Evolutionary conservation across 177 flowering plant genomes (phyloP).

Genomic region (Telopea speciosissima): DNA sequence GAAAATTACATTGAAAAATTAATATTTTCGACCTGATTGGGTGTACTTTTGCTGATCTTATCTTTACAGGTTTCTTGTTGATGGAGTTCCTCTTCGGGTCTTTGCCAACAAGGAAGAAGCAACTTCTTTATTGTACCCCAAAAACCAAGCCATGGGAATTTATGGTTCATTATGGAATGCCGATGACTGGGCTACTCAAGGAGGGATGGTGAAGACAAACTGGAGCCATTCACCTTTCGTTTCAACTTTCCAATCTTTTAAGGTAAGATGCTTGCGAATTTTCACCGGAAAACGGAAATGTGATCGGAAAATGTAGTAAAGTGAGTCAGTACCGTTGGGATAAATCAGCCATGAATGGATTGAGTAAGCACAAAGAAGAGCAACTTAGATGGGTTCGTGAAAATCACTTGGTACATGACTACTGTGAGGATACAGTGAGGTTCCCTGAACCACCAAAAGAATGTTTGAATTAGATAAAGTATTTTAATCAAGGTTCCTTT

Average conservation of each 20-base stretch:
- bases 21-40: too few relatives aligned
- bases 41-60: not conserved
- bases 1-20: too few relatives aligned
- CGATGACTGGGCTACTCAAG: slow-evolving; percentile 20
- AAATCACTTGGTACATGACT: slow-evolving; percentile 14
- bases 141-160: slow-evolving; percentile 31
- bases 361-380: slow-evolving; percentile 14
- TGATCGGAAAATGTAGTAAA: slow-evolving; percentile 9
- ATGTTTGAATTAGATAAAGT: too few relatives aligned
- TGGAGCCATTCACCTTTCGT: slow-evolving; percentile 39
- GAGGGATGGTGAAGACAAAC: slow-evolving; percentile 40
- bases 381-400: slow-evolving; percentile 20
- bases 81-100: slow-evolving; percentile 29
- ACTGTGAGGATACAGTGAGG: not conserved
- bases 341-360: slow-evolving; percentile 16
- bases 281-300: not conserved
- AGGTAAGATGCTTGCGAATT: slow-evolving; percentile 22
- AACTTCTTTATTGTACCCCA: slow-evolving; percentile 21
- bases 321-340: slow-evolving; percentile 23
- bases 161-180: slow-evolving; percentile 33
- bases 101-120: slow-evolving; percentile 24
- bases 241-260: slow-evolving; percentile 19
- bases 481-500: too few relatives aligned
- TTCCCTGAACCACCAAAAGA: too few relatives aligned
- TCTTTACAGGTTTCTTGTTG: slow-evolving; percentile 23